Percentiles rank a stretch among this genome's conserved stretches.
phyloP scores from a whole-genome alignment of 2,329 filamentous ascomycete species.

The Pyrenochaeta sp. region DNA sequence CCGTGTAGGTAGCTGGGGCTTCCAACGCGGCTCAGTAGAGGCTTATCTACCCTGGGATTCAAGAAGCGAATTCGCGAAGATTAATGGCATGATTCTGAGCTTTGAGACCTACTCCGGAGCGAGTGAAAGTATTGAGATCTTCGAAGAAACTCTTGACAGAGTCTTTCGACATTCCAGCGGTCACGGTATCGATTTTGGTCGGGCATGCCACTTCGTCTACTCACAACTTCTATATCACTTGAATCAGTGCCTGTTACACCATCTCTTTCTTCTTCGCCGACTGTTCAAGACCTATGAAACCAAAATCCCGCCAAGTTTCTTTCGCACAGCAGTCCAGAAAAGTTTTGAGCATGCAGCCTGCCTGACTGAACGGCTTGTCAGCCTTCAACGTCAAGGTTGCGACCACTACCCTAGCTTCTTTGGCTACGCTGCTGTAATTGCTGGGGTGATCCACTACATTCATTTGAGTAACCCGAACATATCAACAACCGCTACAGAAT shows the following conservation, averaged over 20 bases:
- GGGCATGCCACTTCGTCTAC: conserved; percentile 36
- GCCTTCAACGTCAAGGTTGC: conserved; percentile 21
- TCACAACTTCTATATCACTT: conserved; percentile 45
- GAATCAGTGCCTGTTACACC: conserved; percentile 47
- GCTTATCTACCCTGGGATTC: conserved; percentile 46
- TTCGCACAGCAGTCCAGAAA: conserved; percentile 29
- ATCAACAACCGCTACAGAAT: neutral
- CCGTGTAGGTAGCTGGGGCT: conserved; percentile 38
- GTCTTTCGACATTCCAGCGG: conserved; percentile 13
- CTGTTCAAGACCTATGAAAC: conserved; percentile 29
- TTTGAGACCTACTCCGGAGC: conserved; percentile 38
- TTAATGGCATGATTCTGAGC: conserved; percentile 41
- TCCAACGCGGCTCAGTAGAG: conserved; percentile 7
- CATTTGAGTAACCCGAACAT: neutral
- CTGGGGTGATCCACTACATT: conserved; percentile 19
- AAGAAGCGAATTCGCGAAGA: conserved; percentile 42
- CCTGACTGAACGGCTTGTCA: conserved; percentile 33
- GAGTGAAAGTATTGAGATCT: conserved; percentile 22
- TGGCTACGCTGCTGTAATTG: conserved; percentile 42
- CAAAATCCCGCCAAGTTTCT: conserved; percentile 42
- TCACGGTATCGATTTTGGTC: conserved; percentile 24
- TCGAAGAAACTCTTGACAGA: conserved; percentile 21
- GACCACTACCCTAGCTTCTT: conserved; percentile 40
- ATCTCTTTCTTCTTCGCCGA: conserved; percentile 44
- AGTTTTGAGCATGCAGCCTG: conserved; percentile 40